These are phyloP conservation scores for Diaporthe sp. DNA, from an alignment of 2,329 filamentous ascomycete genomes.

Conservation along the genomic window DNA sequence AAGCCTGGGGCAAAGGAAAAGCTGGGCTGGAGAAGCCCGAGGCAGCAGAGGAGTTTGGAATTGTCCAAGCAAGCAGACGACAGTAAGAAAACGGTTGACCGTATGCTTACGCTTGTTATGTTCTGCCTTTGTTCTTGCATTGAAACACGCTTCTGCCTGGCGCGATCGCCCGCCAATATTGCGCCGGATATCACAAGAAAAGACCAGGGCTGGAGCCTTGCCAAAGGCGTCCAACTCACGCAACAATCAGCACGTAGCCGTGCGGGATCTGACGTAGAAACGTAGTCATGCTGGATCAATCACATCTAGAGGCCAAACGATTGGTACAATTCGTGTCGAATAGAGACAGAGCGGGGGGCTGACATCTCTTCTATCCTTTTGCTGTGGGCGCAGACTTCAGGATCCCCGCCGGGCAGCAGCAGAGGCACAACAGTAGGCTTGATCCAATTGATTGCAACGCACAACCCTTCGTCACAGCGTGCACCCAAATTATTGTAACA, in stretches of 20 bases:
- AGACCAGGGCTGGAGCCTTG: constrained; percentile 7
- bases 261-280: not conserved
- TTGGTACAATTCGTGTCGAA: not conserved
- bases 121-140: not conserved
- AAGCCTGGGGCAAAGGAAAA: not conserved
- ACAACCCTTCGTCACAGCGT: not conserved
- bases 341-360: not conserved
- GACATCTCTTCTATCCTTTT: not conserved
- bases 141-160: not conserved
- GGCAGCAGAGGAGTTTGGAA: not conserved
- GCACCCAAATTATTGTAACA: not conserved
- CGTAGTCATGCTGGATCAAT: not conserved
- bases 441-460: not conserved
- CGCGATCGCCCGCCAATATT: not conserved
- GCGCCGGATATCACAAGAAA: not conserved
- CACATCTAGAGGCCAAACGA: too few species aligned
- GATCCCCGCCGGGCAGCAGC: not conserved
- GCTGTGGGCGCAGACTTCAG: not conserved
- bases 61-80: not conserved
- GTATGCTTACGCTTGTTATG: not conserved
- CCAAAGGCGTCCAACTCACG: not conserved
- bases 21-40: constrained; percentile 13
- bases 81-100: not conserved
- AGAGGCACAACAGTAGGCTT: not conserved
- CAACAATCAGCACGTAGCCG: not conserved